These are phyloP conservation scores for Pseudocercospora cruenta DNA, from an alignment of 2,329 filamentous ascomycete species.

Conservation along the genomic window DNA sequence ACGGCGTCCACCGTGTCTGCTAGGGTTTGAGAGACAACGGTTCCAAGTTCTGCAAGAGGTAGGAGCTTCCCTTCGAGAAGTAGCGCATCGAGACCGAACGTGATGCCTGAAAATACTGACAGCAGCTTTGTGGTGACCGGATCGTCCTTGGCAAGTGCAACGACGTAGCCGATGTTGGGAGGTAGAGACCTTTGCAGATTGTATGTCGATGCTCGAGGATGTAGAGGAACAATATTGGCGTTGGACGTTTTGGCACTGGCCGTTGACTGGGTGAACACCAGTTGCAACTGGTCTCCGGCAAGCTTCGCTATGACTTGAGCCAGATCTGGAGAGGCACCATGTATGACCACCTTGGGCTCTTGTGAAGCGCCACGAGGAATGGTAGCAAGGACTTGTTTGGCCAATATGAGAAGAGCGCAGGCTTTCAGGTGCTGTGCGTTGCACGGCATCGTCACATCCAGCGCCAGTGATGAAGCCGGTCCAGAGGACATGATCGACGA, in stretches of 20 bases:
- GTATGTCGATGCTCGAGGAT: conserved; percentile 21
- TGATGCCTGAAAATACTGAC: conserved; percentile 16
- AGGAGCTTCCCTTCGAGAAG: not conserved
- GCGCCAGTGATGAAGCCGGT: not conserved
- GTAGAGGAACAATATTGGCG: conserved; percentile 9
- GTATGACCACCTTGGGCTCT: conserved; percentile 14
- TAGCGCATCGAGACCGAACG: conserved; percentile 13
- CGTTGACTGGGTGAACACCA: conserved; percentile 20
- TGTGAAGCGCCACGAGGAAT: conserved; percentile 6
- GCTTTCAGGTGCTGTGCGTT: conserved; percentile 20
- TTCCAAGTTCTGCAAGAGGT: conserved; percentile 5
- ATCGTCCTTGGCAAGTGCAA: conserved; percentile 17
- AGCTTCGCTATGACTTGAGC: conserved; percentile 12
- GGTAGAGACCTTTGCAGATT: conserved; percentile 20
- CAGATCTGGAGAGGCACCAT: conserved; percentile 21
- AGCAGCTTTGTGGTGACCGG: conserved; percentile 19
- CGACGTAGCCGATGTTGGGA: conserved; percentile 16
- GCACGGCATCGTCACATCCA: conserved; percentile 1
- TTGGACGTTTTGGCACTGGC: not conserved
- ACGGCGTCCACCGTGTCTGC: not conserved
- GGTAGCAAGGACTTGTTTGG: conserved; percentile 19
- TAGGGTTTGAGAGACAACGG: not conserved
- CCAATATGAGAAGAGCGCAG: conserved; percentile 16
- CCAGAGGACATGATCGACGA: conserved; percentile 4
- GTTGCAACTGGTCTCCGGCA: not conserved